Base-by-base conservation (phyloP, 345 rosid genomes). In the Arabidopsis arenosa region DNA sequence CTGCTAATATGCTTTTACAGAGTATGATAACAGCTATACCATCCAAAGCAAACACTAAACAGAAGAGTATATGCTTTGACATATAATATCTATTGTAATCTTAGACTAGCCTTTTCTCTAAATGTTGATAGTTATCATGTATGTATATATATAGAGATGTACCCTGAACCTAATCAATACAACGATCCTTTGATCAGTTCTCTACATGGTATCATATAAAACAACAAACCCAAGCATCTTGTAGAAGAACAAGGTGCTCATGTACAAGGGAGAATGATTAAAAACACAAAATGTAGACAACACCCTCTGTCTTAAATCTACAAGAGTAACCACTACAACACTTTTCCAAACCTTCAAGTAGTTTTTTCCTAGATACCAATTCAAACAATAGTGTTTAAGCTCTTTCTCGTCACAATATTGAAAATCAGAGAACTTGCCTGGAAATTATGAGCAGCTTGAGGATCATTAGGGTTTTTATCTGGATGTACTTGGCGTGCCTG, bases 401-500 rank as follows among this genome's bases (percentile, higher is more conserved):
- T 44, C 1, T 7, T 39, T 54, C 51, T 56, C 30, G 10, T 7
- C 10, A 37, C 52, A 63, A 15, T 0, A 39, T 15, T 6, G 1
- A 33, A 58, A 78, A 51, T 9, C 7, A 13, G 12, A 70, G 13
- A 70, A 71, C 76, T 79, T 84, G 73, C 97, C 93, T 95, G 99
- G 82, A 95, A 95, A 81, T 92, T 90, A 57, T 86, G 88, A 2
- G 99, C 99, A 51, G 99, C 97, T 1, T 77, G 89, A 79, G 99
- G 99, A 84, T 95, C 91, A 62, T 92, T 87, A 21, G 93, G 99
- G 75, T 92, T 95, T 74, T 92, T 95, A 83, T 95, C 99, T 3
- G 99, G 99, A 82, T 95, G 99, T 63, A 95, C 99, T 83, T 92
- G 89, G 5, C 99, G 90, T 44, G 99, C 99, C 99, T 95, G 91